Evolutionary conservation across 495 filamentous ascomycete genomes (phyloP).

Genomic region (Talaromyces adpressus): DNA sequence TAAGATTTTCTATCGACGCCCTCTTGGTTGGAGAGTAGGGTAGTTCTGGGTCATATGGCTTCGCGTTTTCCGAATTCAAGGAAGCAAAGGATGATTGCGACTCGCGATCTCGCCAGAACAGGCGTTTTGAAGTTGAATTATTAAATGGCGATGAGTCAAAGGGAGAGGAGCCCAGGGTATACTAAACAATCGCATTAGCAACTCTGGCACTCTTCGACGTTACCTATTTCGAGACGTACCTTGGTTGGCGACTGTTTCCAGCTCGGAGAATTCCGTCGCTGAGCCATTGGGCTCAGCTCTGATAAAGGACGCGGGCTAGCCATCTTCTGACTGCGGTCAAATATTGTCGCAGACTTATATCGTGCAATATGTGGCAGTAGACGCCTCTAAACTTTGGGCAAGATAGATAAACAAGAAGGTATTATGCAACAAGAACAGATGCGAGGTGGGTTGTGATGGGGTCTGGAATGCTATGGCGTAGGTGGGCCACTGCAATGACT

Average conservation of each 20-base stretch:
- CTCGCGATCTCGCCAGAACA: constrained; percentile 82
- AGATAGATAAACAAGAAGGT: not conserved
- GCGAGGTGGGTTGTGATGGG: not conserved
- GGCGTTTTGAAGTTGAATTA: constrained; percentile 59
- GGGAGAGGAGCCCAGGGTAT: constrained; percentile 47
- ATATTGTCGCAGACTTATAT: not conserved
- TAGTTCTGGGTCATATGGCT: constrained; percentile 49
- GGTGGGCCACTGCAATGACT: not conserved
- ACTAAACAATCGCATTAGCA: constrained; percentile 5
- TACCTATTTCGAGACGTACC: constrained; percentile 31
- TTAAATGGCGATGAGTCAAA: constrained; percentile 71
- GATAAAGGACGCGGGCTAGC: constrained; percentile 40
- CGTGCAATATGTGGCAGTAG: not conserved
- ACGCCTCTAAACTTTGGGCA: not conserved
- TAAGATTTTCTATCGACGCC: constrained; percentile 86
- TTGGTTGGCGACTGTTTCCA: constrained; percentile 60
- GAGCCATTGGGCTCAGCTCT: constrained; percentile 50
- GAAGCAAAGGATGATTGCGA: constrained; percentile 48
- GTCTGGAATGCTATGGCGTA: constrained; percentile 7
- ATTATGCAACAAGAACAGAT: not conserved
- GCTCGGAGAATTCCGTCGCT: constrained; percentile 66
- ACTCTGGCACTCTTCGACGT: not conserved
- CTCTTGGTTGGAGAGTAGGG: constrained; percentile 66
- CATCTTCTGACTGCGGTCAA: constrained; percentile 21
- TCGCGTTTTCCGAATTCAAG: constrained; percentile 60